Conservation (phyloP, 2,329 filamentous ascomycete genomes). For the Chalara sp. region DNA sequence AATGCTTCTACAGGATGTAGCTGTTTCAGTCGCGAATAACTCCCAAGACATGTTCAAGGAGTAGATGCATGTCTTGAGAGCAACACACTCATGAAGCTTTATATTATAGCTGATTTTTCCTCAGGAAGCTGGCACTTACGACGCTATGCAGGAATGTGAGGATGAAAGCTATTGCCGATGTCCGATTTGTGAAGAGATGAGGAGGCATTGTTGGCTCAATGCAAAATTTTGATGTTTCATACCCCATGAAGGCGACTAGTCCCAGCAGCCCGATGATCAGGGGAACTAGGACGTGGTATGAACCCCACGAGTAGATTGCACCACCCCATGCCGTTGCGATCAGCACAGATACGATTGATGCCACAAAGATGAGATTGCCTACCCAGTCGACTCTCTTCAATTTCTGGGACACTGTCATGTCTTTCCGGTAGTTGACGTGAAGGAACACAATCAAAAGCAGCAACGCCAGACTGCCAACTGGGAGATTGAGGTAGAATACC, state of each 20-base stretch:
- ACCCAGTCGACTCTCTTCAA: conserved; percentile 36
- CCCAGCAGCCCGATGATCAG: conserved; percentile 18
- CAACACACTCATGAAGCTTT: too few species aligned
- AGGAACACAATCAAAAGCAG: conserved; percentile 10
- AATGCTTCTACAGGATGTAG: too few species aligned
- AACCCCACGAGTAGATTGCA: conserved; percentile 1
- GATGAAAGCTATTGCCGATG: background rate
- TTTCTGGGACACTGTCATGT: conserved; percentile 25
- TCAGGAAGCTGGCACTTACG: too few species aligned
- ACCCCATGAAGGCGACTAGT: background rate
- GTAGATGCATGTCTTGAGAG: too few species aligned
- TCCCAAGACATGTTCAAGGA: too few species aligned
- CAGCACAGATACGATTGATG: conserved; percentile 32
- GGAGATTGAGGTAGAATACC: conserved; percentile 41
- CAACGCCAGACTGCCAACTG: conserved; percentile 19
- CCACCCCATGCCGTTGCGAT: conserved; percentile 24
- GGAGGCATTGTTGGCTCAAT: background rate
- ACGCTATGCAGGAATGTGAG: background rate
- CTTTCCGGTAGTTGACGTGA: conserved; percentile 11
- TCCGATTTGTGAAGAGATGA: background rate
- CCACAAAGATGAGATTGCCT: conserved; percentile 37
- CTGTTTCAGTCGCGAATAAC: too few species aligned
- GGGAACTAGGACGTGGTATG: conserved; percentile 20
- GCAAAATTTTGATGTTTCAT: background rate
- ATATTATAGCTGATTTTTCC: too few species aligned